These are phyloP conservation scores for Penicillium manginii DNA, from an alignment of 495 filamentous ascomycete genomes.

Conservation along the genomic window DNA sequence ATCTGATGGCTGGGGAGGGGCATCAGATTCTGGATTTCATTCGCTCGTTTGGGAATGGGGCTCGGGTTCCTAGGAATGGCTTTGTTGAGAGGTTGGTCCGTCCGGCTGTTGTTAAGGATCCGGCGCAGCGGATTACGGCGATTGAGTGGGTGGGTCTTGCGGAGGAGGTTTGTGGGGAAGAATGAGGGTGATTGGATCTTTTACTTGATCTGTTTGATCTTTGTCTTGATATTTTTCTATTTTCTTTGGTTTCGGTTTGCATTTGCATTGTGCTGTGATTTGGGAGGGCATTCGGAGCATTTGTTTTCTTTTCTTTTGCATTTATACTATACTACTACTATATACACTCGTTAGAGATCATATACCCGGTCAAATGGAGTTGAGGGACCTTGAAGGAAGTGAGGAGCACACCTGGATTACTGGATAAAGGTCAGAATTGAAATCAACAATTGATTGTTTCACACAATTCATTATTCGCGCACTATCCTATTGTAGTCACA, in stretches of 20 bases:
- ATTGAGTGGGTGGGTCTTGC: slow-evolving; percentile 37
- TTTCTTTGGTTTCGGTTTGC: background rate
- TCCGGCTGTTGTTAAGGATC: slow-evolving; percentile 49
- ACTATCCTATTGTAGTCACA: too few relatives aligned
- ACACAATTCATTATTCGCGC: background rate
- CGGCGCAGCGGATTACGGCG: slow-evolving; percentile 37
- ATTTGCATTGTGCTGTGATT: slow-evolving; percentile 6
- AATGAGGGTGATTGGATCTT: too few relatives aligned
- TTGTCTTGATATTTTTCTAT: slow-evolving; percentile 6
- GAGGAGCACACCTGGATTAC: background rate
- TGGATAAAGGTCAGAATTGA: background rate
- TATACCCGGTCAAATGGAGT: slow-evolving; percentile 23
- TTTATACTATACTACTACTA: slow-evolving; percentile 1
- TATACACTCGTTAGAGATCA: slow-evolving; percentile 13
- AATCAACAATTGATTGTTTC: background rate
- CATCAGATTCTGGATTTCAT: slow-evolving; percentile 51
- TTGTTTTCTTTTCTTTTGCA: slow-evolving; percentile 7
- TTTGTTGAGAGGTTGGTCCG: slow-evolving; percentile 47
- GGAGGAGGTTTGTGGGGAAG: slow-evolving; percentile 8
- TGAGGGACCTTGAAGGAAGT: background rate
- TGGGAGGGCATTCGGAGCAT: slow-evolving; percentile 20
- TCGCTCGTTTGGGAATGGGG: slow-evolving; percentile 41
- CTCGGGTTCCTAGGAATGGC: slow-evolving; percentile 46
- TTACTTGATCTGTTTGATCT: background rate
- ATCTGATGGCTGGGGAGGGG: slow-evolving; percentile 51